These are phyloP conservation scores for Stramenopiles sp. DNA, from an alignment of 352 stramenopile species.

Conservation along the genomic window DNA sequence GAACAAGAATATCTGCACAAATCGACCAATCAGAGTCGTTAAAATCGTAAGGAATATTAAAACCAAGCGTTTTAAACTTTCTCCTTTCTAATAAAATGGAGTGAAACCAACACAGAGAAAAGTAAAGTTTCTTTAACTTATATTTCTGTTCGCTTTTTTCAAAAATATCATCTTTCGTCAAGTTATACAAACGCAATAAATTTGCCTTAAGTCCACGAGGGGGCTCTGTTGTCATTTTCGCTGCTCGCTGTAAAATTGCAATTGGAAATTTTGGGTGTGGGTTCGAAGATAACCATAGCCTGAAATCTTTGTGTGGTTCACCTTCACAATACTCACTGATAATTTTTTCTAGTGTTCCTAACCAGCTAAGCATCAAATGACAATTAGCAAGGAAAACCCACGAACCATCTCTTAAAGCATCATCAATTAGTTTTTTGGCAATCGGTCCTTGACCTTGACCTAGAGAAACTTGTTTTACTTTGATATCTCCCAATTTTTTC, in stretches of 20 bases:
- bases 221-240: slow-evolving; percentile 85
- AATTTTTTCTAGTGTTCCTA: slow-evolving; percentile 60
- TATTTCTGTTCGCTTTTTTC: slow-evolving; percentile 15
- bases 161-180: slow-evolving; percentile 42
- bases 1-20: slow-evolving; percentile 64
- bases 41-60: slow-evolving; percentile 89
- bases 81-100: slow-evolving; percentile 57
- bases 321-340: slow-evolving; percentile 40
- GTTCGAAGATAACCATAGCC: slow-evolving; percentile 58
- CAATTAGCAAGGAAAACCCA: slow-evolving; percentile 84
- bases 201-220: slow-evolving; percentile 57
- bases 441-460: slow-evolving; percentile 61
- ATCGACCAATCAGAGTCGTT: slow-evolving; percentile 84
- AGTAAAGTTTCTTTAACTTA: slow-evolving; percentile 62
- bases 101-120: slow-evolving; percentile 79
- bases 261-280: slow-evolving; percentile 74
- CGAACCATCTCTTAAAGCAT: slow-evolving; percentile 35
- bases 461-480: slow-evolving; percentile 39
- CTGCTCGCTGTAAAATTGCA: slow-evolving; percentile 51
- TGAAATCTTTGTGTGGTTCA: slow-evolving; percentile 38
- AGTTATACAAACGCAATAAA: slow-evolving; percentile 63
- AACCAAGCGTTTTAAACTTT: slow-evolving; percentile 79
- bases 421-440: slow-evolving; percentile 41
- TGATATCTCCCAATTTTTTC: neutral
- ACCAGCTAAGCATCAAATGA: slow-evolving; percentile 73